Conservation (phyloP, 1,139 yeast genomes). For the Yamadazyma sp. region DNA sequence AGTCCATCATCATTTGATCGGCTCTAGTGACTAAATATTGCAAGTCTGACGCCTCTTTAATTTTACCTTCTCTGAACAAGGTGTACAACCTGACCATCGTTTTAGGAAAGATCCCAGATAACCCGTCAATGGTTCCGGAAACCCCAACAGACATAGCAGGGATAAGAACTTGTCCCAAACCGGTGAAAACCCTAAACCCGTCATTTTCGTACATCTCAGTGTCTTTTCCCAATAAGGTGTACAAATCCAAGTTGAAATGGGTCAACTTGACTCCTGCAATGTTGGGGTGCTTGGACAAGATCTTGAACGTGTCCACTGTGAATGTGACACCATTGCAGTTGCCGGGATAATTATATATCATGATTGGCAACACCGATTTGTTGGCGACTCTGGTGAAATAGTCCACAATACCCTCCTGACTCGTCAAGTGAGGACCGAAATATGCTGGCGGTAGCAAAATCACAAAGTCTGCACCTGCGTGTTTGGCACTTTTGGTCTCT, state of each 20-base stretch:
- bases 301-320: slow-evolving; percentile 32
- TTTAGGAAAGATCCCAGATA: slow-evolving; percentile 42
- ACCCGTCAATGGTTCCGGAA: slow-evolving; percentile 48
- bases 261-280: slow-evolving; percentile 40
- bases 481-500: slow-evolving; percentile 26
- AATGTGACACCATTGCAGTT: slow-evolving; percentile 38
- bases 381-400: slow-evolving; percentile 33
- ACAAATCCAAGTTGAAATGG: slow-evolving; percentile 40
- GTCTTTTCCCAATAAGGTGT: slow-evolving; percentile 38
- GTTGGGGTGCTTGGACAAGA: slow-evolving; percentile 31
- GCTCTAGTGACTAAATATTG: slow-evolving; percentile 41
- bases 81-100: slow-evolving; percentile 34
- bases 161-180: slow-evolving; percentile 46
- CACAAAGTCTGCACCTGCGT: slow-evolving; percentile 37
- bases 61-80: slow-evolving; percentile 27
- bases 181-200: slow-evolving; percentile 45
- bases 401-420: slow-evolving; percentile 35
- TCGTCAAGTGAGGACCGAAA: slow-evolving; percentile 32
- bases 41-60: slow-evolving; percentile 38
- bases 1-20: slow-evolving; percentile 39
- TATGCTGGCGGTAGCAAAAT: slow-evolving; percentile 34
- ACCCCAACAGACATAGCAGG: slow-evolving; percentile 46
- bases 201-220: slow-evolving; percentile 26
- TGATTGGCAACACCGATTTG: slow-evolving; percentile 29
- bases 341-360: slow-evolving; percentile 40